Percentiles rank a stretch among this genome's conserved stretches.
Conservation (phyloP, 2,329 filamentous ascomycete species). For the Neonectria neomacrospora region DNA sequence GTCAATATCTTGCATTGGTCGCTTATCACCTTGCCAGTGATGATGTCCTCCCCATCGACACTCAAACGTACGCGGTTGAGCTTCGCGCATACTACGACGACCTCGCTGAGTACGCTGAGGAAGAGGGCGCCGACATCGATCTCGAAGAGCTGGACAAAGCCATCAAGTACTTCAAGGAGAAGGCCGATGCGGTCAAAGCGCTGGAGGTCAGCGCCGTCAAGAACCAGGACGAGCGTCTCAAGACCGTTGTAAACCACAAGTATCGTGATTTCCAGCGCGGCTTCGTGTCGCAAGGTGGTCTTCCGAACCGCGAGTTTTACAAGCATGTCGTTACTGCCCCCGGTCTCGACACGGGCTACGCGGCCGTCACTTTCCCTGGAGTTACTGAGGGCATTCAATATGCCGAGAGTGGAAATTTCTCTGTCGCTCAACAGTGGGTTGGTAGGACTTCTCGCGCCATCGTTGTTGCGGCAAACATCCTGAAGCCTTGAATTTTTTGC, state of each 20-base stretch:
- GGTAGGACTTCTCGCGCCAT: conserved; percentile 50
- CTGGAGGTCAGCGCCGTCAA: conserved; percentile 47
- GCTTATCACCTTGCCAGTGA: conserved; percentile 53
- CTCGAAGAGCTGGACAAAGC: conserved; percentile 52
- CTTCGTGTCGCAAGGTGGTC: conserved; percentile 59
- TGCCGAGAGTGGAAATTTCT: conserved; percentile 46
- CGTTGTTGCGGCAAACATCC: conserved; percentile 48
- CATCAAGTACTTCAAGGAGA: conserved; percentile 51
- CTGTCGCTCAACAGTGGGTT: conserved; percentile 50
- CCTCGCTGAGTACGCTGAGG: conserved; percentile 48
- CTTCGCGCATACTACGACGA: conserved; percentile 53
- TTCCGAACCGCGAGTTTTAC: conserved; percentile 58
- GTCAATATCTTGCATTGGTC: conserved; percentile 58
- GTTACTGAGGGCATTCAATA: conserved; percentile 75
- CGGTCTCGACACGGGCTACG: conserved; percentile 59
- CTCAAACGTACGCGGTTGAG: conserved; percentile 54
- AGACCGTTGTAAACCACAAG: conserved; percentile 57
- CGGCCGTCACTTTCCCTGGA: conserved; percentile 60
- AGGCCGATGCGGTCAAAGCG: conserved; percentile 48
- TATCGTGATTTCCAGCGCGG: conserved; percentile 61
- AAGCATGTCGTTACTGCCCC: conserved; percentile 60
- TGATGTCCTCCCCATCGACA: conserved; percentile 54
- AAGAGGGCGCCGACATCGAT: conserved; percentile 50
- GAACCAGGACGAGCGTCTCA: conserved; percentile 44
- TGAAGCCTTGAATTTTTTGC: conserved; percentile 43